These are phyloP conservation scores for Cladosporium velox DNA, from an alignment of 2,329 filamentous ascomycete species.

Conservation along the genomic window DNA sequence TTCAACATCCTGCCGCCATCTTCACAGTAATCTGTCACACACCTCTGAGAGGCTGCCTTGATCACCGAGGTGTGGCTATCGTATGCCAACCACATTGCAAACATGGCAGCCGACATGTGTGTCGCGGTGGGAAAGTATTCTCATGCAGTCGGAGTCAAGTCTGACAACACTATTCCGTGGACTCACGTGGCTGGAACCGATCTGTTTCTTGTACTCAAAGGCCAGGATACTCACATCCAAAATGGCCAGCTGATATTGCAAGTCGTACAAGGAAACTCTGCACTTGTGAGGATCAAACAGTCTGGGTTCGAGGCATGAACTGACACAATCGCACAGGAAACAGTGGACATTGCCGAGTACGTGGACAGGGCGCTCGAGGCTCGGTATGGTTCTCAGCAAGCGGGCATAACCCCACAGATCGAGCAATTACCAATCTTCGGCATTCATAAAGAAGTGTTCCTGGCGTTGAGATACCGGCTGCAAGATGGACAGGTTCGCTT, in stretches of 20 bases:
- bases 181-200: constrained; percentile 35
- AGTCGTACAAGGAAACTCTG: constrained; percentile 43
- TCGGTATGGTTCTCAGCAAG: constrained; percentile 26
- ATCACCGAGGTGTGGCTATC: not conserved
- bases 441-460: constrained; percentile 41
- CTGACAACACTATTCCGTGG: constrained; percentile 40
- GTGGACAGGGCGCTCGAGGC: constrained; percentile 29
- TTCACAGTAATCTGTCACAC: not conserved
- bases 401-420: constrained; percentile 34
- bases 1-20: constrained; percentile 11
- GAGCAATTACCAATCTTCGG: constrained; percentile 50
- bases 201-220: constrained; percentile 33
- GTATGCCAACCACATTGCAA: not conserved
- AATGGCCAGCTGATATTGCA: constrained; percentile 37
- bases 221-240: constrained; percentile 21
- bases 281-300: constrained; percentile 39
- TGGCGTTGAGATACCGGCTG: constrained; percentile 46
- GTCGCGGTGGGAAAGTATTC: constrained; percentile 37
- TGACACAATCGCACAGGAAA: constrained; percentile 31
- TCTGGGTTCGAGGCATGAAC: not conserved
- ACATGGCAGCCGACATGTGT: constrained; percentile 32
- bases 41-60: not conserved
- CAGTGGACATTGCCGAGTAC: constrained; percentile 32
- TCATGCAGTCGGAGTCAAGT: constrained; percentile 36
- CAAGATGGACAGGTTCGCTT: constrained; percentile 39